Base-by-base conservation (phyloP, 345 rosid genomes). In the Gossypium herbaceum region DNA sequence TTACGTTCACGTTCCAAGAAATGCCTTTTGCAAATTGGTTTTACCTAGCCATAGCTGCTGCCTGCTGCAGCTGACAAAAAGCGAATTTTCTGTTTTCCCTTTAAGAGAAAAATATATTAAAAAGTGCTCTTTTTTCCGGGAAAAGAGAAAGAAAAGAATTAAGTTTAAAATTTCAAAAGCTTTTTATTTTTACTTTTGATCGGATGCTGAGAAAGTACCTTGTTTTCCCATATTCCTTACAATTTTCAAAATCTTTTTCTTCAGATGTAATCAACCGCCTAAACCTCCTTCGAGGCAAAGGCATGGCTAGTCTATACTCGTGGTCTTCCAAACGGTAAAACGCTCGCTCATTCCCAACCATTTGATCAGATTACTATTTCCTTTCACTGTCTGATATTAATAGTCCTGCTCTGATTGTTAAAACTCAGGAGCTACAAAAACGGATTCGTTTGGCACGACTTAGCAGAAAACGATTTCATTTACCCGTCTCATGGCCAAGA, bases 381-480 rank as follows among this genome's bases (percentile, higher is more conserved):
- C 13, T 25, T 69, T 27, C 12, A 12, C 73, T 44, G 45, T 69
- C 24, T 10, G 25, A 69, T 69, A 27, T 16, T 69, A 15, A 68
- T 50, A 9, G 24, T 2, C 81, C 56, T 2, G 63, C 59, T 64
- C 24, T 43, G 39, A 24, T 10, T 52, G 56, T 27, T 15, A 4
- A 20, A 25, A 3, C 44, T 68, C 91, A 92, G 98, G 92, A 88
- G 89, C 79, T 91, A 92, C 92, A 92, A 89, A 79, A 94, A 88
- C 72, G 97, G 98, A 50, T 94, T 89, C 74, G 98, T 94, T 52
- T 94, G 98, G 98, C 97, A 94, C 60, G 98, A 94, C 73, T 86
- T 94, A 52, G 74, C 91, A 0, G 98, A 91, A 68, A 80, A 79
- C 52, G 98, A 92, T 74, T 88, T 90, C 81, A 85, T 94, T 77